phyloP scores from a whole-genome alignment of 139 green algal genomes.

The Zygnema cylindricum region DNA sequence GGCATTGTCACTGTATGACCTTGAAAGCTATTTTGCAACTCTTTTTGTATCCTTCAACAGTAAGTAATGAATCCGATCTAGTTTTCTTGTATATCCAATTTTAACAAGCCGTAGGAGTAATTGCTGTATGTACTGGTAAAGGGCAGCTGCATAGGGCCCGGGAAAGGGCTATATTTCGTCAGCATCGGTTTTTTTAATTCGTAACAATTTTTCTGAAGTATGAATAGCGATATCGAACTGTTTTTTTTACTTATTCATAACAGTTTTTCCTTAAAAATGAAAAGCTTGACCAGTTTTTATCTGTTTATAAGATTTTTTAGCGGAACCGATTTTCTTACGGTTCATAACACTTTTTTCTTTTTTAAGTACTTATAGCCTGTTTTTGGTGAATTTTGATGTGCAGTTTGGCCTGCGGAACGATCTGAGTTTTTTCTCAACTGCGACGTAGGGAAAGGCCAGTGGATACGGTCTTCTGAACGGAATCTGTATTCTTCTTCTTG shows the following conservation, averaged over 20 bases:
- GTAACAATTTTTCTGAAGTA: too few relatives aligned
- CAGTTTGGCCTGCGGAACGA: conserved; percentile 18
- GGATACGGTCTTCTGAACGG: conserved; percentile 20
- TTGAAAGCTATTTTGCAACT: background rate
- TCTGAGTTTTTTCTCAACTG: conserved; percentile 27
- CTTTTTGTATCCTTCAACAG: too few relatives aligned
- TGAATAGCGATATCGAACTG: too few relatives aligned
- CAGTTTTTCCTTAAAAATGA: too few relatives aligned
- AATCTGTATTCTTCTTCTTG: conserved; percentile 18
- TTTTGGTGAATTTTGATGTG: background rate
- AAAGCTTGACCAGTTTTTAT: background rate
- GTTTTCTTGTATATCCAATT: too few relatives aligned
- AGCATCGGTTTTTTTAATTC: too few relatives aligned
- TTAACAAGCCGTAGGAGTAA: too few relatives aligned
- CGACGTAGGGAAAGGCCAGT: background rate
- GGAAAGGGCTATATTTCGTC: too few relatives aligned
- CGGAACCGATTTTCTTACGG: background rate
- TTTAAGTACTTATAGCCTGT: background rate
- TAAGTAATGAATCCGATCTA: too few relatives aligned
- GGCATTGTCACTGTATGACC: background rate
- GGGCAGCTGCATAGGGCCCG: too few relatives aligned
- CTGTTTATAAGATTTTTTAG: background rate
- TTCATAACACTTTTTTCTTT: background rate
- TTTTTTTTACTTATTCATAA: too few relatives aligned
- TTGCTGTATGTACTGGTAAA: too few relatives aligned